Conservation (phyloP, 352 stramenopile species). For the Halophytophthora polymorphica region DNA sequence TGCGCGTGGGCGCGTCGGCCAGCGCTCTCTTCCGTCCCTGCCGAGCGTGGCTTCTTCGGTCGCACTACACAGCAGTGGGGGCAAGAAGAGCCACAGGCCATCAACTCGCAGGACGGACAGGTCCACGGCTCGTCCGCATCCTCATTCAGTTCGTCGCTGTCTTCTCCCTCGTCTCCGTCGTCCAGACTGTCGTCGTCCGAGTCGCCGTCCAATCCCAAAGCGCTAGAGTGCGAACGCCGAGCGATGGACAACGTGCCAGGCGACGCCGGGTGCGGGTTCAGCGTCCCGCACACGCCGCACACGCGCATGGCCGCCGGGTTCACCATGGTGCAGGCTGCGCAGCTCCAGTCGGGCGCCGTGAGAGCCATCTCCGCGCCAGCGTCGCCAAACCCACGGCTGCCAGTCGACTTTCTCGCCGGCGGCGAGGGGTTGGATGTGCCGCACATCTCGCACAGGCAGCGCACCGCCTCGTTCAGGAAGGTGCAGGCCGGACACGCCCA, state of each 20-base stretch:
- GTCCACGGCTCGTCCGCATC: constrained; percentile 23
- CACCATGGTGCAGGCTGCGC: constrained; percentile 68
- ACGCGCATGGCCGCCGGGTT: constrained; percentile 47
- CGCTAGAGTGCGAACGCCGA: constrained; percentile 13
- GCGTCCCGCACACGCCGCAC: constrained; percentile 57
- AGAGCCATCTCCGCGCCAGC: constrained; percentile 7
- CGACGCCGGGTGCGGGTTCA: constrained; percentile 57
- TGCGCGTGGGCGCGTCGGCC: constrained; percentile 21
- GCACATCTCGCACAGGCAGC: constrained; percentile 76
- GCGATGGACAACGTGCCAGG: constrained; percentile 37
- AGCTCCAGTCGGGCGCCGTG: constrained; percentile 44
- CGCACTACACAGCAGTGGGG: constrained; percentile 34
- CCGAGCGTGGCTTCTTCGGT: constrained; percentile 20
- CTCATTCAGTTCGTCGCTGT: constrained; percentile 18
- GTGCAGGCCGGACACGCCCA: constrained; percentile 73
- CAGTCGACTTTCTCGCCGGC: constrained; percentile 2
- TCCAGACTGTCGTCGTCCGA: constrained; percentile 19
- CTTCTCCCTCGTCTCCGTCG: constrained; percentile 18
- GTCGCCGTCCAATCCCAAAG: constrained; percentile 1
- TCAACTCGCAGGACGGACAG: constrained; percentile 27
- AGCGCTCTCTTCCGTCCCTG: constrained; percentile 23
- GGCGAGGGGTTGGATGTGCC: constrained; percentile 51
- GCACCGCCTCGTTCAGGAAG: constrained; percentile 61
- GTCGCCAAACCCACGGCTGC: constrained; percentile 1
- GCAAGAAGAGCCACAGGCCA: constrained; percentile 26